These are phyloP conservation scores for Didymella sp. DNA, from an alignment of 2,329 filamentous ascomycete species.

Conservation along the genomic window DNA sequence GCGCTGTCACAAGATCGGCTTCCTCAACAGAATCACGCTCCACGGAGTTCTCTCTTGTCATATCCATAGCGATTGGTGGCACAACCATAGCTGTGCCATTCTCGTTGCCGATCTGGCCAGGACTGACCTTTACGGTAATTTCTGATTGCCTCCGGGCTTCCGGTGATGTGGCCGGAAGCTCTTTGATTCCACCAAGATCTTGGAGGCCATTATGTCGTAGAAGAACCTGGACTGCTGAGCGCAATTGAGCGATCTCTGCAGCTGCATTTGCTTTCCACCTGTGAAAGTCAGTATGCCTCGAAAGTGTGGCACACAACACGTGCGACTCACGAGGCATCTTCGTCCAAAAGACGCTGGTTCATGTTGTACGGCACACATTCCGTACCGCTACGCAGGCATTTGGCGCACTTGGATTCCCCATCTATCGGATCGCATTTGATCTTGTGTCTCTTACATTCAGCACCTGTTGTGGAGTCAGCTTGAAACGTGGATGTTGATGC, in stretches of 20 bases:
- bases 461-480: slow-evolving; percentile 28
- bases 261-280: slow-evolving; percentile 46
- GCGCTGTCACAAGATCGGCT: slow-evolving; percentile 38
- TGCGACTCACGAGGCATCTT: slow-evolving; percentile 41
- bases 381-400: slow-evolving; percentile 60
- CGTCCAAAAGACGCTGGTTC: slow-evolving; percentile 42
- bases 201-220: slow-evolving; percentile 39
- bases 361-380: slow-evolving; percentile 78
- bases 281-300: background rate
- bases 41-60: slow-evolving; percentile 44
- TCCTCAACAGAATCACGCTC: slow-evolving; percentile 41
- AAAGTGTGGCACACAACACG: background rate
- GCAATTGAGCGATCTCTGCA: slow-evolving; percentile 35
- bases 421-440: slow-evolving; percentile 45
- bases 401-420: slow-evolving; percentile 43
- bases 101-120: slow-evolving; percentile 35
- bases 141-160: slow-evolving; percentile 16
- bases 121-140: slow-evolving; percentile 26
- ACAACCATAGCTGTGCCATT: slow-evolving; percentile 36
- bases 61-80: slow-evolving; percentile 45
- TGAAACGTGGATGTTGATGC: background rate
- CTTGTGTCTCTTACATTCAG: slow-evolving; percentile 47
- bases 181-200: slow-evolving; percentile 26
- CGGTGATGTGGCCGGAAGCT: slow-evolving; percentile 22
- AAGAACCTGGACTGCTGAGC: slow-evolving; percentile 38